Percentiles rank a stretch among this genome's conserved stretches.
These are phyloP conservation scores for Diaporthe citrichinensis DNA, from an alignment of 2,329 filamentous ascomycete genomes.

Conservation along the genomic window DNA sequence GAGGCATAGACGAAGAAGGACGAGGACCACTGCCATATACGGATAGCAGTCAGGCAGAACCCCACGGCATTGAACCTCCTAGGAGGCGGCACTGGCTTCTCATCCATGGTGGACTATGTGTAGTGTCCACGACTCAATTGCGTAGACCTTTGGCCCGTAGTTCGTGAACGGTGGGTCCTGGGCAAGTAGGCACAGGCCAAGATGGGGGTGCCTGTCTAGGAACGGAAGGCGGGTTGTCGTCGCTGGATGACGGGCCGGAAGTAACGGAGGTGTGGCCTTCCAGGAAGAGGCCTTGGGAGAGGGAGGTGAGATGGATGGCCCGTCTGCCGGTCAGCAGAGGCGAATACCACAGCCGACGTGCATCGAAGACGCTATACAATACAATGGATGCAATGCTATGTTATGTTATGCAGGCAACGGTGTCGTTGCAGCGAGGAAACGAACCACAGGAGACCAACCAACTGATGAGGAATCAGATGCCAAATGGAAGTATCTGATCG, in stretches of 20 bases:
- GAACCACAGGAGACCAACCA: background rate
- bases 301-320: background rate
- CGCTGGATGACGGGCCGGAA: background rate
- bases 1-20: conserved; percentile 50
- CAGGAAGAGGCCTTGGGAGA: background rate
- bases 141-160: conserved; percentile 7
- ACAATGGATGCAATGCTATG: background rate
- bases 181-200: background rate
- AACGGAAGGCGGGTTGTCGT: too few species aligned
- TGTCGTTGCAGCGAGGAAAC: background rate
- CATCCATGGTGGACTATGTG: conserved; percentile 27
- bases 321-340: conserved; percentile 30
- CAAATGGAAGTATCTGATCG: too few species aligned
- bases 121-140: background rate
- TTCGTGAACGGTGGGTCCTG: conserved; percentile 9
- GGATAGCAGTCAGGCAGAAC: conserved; percentile 41
- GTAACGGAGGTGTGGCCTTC: background rate
- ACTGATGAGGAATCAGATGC: conserved; percentile 6
- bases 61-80: conserved; percentile 41
- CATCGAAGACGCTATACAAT: background rate
- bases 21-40: conserved; percentile 45
- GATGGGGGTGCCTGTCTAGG: background rate
- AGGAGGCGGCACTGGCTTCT: conserved; percentile 25
- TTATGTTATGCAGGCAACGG: background rate
- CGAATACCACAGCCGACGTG: background rate